Conservation (phyloP, 2,329 filamentous ascomycete genomes). For the Xylariales sp. region DNA sequence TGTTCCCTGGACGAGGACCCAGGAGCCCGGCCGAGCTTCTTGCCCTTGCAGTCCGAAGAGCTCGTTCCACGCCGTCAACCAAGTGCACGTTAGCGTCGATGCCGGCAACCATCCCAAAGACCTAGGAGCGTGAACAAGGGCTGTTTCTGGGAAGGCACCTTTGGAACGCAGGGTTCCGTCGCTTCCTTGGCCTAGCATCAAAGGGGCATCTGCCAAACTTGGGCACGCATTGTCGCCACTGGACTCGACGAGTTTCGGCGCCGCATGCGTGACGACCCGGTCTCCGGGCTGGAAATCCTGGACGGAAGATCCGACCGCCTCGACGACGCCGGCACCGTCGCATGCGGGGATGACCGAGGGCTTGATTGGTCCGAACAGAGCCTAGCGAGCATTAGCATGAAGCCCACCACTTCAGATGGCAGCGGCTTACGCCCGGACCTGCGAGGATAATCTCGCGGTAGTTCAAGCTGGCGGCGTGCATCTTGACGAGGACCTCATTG, state of each 20-base stretch:
- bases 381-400: background rate
- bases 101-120: background rate
- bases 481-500: slow-evolving; percentile 51
- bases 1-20: slow-evolving; percentile 34
- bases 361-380: slow-evolving; percentile 6
- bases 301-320: slow-evolving; percentile 19
- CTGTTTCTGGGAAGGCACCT: slow-evolving; percentile 40
- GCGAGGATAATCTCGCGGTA: slow-evolving; percentile 32
- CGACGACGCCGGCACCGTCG: slow-evolving; percentile 47
- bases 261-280: slow-evolving; percentile 44
- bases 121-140: slow-evolving; percentile 25
- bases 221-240: slow-evolving; percentile 41
- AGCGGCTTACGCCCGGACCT: background rate
- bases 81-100: slow-evolving; percentile 42
- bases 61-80: slow-evolving; percentile 47
- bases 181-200: slow-evolving; percentile 54
- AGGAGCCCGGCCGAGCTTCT: slow-evolving; percentile 31
- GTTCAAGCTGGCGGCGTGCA: slow-evolving; percentile 34
- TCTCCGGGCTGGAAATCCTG: slow-evolving; percentile 26
- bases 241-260: slow-evolving; percentile 45
- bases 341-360: slow-evolving; percentile 26
- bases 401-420: background rate
- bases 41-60: slow-evolving; percentile 37
- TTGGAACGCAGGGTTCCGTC: slow-evolving; percentile 43
- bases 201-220: slow-evolving; percentile 39